A percentile compares a stretch with the other conserved stretches of the same genome.
These are phyloP conservation scores for Corinectria fuckeliana DNA, from an alignment of 2,329 filamentous ascomycete genomes.

Conservation along the genomic window DNA sequence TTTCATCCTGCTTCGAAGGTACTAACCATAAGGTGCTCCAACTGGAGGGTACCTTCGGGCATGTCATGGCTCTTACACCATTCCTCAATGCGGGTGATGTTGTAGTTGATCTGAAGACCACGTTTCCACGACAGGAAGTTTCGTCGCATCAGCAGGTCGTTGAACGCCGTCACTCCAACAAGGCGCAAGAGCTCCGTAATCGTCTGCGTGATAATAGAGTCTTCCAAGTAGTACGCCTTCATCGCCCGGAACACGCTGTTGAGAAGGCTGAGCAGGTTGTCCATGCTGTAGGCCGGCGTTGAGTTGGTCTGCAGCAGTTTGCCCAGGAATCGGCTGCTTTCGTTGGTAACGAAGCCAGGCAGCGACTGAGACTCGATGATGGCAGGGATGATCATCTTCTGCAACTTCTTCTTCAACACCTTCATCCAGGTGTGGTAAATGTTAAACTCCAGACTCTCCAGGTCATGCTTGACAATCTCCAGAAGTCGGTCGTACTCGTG, in stretches of 20 bases:
- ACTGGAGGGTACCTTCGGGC: conserved; percentile 95
- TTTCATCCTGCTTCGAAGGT: background rate
- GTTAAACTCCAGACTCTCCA: conserved; percentile 98
- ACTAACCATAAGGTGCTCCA: conserved; percentile 94
- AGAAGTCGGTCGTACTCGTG: conserved; percentile 97
- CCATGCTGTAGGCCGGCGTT: conserved; percentile 97
- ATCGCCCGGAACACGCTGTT: conserved; percentile 99
- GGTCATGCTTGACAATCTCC: conserved; percentile 98
- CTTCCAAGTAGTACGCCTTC: conserved; percentile 98
- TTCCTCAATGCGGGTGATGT: conserved; percentile 98
- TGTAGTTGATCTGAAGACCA: conserved; percentile 99
- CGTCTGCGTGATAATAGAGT: conserved; percentile 93
- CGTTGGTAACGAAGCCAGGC: conserved; percentile 97
- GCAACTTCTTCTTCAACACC: conserved; percentile 97
- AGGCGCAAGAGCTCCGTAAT: conserved; percentile 91
- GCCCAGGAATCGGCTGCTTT: conserved; percentile 97
- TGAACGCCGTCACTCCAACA: conserved; percentile 97
- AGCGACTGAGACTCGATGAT: conserved; percentile 99
- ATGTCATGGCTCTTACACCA: conserved; percentile 99
- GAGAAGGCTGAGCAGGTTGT: conserved; percentile 91
- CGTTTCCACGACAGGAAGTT: conserved; percentile 99
- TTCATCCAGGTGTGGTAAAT: conserved; percentile 99
- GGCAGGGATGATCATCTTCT: conserved; percentile 99
- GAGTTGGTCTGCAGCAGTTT: conserved; percentile 93
- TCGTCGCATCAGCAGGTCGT: conserved; percentile 94